These are phyloP conservation scores for Nicotiana knightiana DNA, from an alignment of 257 asterid species.

Conservation along the genomic window DNA sequence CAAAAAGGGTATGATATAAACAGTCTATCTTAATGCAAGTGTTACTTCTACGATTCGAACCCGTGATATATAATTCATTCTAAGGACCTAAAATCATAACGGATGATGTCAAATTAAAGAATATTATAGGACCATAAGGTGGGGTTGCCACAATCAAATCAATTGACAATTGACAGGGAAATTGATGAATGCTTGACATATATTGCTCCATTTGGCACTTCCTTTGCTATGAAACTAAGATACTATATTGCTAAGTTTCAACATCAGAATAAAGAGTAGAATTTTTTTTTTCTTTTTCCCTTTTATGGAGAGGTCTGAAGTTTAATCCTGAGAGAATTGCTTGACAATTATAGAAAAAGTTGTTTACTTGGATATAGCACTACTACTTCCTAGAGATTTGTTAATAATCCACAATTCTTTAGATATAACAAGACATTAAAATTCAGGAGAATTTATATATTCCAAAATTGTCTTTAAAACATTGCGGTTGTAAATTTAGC, in stretches of 20 bases:
- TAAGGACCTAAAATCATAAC: background rate
- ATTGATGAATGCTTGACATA: slow-evolving; percentile 5
- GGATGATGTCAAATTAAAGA: background rate
- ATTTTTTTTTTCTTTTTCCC: background rate
- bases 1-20: too few species aligned
- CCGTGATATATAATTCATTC: background rate
- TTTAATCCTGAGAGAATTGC: background rate
- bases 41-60: too few species aligned
- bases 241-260: background rate
- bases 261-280: background rate
- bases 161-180: background rate
- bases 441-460: too few species aligned
- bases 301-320: background rate
- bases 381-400: background rate
- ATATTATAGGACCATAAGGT: background rate
- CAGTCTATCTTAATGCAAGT: too few species aligned
- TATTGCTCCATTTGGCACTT: background rate
- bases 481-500: background rate
- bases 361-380: background rate
- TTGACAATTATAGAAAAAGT: background rate
- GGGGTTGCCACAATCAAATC: background rate
- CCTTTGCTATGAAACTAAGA: background rate
- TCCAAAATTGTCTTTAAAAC: background rate
- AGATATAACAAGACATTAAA: too few species aligned
- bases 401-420: background rate